Conservation (phyloP, 176 grass and related monocot genomes). For the Paspalum notatum region DNA sequence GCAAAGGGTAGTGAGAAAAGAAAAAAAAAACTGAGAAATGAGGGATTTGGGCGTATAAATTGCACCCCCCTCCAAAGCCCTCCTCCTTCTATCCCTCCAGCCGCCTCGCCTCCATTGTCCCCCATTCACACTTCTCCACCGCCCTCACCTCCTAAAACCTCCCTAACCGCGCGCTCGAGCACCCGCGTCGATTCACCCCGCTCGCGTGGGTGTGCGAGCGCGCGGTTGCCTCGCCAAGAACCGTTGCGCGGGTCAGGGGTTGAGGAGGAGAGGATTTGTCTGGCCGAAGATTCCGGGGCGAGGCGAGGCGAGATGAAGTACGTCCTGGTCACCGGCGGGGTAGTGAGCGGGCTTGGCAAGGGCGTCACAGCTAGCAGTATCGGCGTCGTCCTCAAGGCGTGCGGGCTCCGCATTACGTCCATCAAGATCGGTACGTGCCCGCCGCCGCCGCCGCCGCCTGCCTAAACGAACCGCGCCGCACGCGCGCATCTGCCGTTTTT, state of each 20-base stretch:
- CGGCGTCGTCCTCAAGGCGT: constrained; percentile 68
- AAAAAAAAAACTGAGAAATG: background rate
- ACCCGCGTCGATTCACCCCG: background rate
- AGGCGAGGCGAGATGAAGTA: constrained; percentile 62
- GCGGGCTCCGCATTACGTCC: constrained; percentile 73
- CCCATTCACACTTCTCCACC: background rate
- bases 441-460: constrained; percentile 14
- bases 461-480: background rate
- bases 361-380: constrained; percentile 74
- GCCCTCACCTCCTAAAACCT: constrained; percentile 36
- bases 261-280: constrained; percentile 4
- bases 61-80: constrained; percentile 19
- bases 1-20: background rate
- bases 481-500: background rate
- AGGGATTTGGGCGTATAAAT: constrained; percentile 42
- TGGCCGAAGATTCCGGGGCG: constrained; percentile 7
- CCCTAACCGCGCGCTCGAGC: background rate
- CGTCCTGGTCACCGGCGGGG: constrained; percentile 73
- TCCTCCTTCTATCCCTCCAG: constrained; percentile 15
- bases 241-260: constrained; percentile 6
- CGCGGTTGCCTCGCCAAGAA: background rate
- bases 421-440: constrained; percentile 67
- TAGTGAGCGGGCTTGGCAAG: constrained; percentile 69
- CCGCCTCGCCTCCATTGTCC: constrained; percentile 39
- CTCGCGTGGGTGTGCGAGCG: background rate